Evolutionary conservation across 495 filamentous ascomycete genomes (phyloP).

Genomic region (Glarea lozoyensis): DNA sequence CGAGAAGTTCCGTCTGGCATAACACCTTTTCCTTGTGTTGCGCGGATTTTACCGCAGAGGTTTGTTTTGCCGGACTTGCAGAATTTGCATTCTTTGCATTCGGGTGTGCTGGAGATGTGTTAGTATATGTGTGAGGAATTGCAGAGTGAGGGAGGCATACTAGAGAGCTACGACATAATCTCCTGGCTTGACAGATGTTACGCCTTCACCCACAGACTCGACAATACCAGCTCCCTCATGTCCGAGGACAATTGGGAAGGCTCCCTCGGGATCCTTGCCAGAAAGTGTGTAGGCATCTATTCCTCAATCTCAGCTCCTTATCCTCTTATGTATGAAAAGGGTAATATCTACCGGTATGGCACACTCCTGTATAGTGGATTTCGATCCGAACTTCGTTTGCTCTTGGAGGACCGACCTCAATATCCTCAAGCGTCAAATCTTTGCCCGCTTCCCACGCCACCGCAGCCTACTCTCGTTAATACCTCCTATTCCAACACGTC

Average conservation of each 20-base stretch:
- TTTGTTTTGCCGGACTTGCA: constrained; percentile 99
- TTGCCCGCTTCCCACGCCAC: constrained; percentile 94
- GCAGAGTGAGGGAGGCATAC: constrained; percentile 35
- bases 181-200: constrained; percentile 85
- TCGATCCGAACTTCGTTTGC: constrained; percentile 95
- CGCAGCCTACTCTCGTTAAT: constrained; percentile 54
- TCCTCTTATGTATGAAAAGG: neutral
- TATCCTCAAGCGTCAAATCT: constrained; percentile 77
- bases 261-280: constrained; percentile 95
- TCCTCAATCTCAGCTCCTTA: neutral
- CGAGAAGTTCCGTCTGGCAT: constrained; percentile 97
- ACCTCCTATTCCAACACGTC: neutral
- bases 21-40: constrained; percentile 89
- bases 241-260: constrained; percentile 91
- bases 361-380: constrained; percentile 95
- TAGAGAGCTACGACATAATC: constrained; percentile 95
- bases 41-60: constrained; percentile 97
- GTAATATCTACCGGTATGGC: constrained; percentile 78
- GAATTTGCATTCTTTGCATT: constrained; percentile 98
- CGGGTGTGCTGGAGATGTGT: constrained; percentile 64
- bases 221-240: constrained; percentile 97
- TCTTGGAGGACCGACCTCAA: constrained; percentile 86
- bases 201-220: constrained; percentile 93
- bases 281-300: constrained; percentile 96
- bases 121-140: constrained; percentile 1